Evolutionary conservation across 31 red algal genomes (phyloP).

Genomic region (Endocladia muricata): DNA sequence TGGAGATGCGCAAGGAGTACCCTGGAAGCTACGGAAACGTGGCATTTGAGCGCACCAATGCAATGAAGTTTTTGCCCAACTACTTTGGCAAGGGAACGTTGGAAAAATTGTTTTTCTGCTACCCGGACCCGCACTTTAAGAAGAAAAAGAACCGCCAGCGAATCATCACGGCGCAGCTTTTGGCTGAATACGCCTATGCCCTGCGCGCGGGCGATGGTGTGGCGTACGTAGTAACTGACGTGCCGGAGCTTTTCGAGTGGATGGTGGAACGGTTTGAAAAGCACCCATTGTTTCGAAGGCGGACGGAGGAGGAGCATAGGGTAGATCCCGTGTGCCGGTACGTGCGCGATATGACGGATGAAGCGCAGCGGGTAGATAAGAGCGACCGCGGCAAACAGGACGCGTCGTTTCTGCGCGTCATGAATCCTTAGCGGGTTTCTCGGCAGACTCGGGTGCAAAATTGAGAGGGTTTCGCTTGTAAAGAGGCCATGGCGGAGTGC

Average conservation of each 20-base stretch:
- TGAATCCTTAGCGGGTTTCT: constrained; percentile 2
- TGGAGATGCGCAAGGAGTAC: constrained; percentile 60
- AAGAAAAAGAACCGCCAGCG: constrained; percentile 87
- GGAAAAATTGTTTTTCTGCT: constrained; percentile 93
- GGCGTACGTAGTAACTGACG: constrained; percentile 90
- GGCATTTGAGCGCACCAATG: constrained; percentile 84
- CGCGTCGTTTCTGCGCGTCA: constrained; percentile 48
- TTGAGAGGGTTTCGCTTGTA: constrained; percentile 28
- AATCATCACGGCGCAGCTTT: constrained; percentile 73
- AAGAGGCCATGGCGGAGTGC: constrained; percentile 42
- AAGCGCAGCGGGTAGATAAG: constrained; percentile 83
- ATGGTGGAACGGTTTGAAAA: constrained; percentile 65
- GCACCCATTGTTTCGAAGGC: constrained; percentile 74
- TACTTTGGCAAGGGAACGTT: constrained; percentile 66
- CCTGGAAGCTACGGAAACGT: constrained; percentile 70
- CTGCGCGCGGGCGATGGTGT: constrained; percentile 51
- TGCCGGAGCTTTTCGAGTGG: constrained; percentile 86
- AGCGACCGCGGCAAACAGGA: constrained; percentile 77
- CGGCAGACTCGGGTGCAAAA: constrained; percentile 16
- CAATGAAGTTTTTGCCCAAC: constrained; percentile 90
- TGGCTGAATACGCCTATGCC: constrained; percentile 90
- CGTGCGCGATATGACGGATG: constrained; percentile 90
- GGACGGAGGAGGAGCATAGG: constrained; percentile 29
- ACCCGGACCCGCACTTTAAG: constrained; percentile 99
- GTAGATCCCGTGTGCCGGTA: constrained; percentile 50